These are phyloP conservation scores for Tulasnella sp. DNA, from an alignment of 768 basidiomycete species.

Conservation along the genomic window DNA sequence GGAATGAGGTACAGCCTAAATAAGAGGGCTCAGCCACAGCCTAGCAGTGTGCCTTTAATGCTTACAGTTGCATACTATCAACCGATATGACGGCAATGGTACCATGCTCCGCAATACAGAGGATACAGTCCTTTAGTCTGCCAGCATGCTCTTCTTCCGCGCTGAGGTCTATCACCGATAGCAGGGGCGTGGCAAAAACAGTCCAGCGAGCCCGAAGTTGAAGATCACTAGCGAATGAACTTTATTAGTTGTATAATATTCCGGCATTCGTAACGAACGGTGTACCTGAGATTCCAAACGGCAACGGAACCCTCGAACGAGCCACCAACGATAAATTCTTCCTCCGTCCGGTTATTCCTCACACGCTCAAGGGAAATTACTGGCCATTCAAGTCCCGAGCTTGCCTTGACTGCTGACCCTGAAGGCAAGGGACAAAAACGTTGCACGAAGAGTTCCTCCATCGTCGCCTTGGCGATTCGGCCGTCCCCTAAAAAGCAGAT, in stretches of 20 bases:
- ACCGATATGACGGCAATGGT: slow-evolving; percentile 79
- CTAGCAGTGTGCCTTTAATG: neutral
- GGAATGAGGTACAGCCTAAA: slow-evolving; percentile 79
- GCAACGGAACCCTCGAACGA: slow-evolving; percentile 77
- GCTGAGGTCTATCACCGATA: slow-evolving; percentile 59
- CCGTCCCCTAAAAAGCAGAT: slow-evolving; percentile 32
- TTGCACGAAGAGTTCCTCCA: slow-evolving; percentile 21
- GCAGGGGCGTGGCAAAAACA: slow-evolving; percentile 68
- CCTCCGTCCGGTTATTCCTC: slow-evolving; percentile 61
- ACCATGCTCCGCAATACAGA: slow-evolving; percentile 78
- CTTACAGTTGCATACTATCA: slow-evolving; percentile 79
- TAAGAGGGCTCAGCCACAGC: neutral
- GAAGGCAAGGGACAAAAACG: slow-evolving; percentile 13
- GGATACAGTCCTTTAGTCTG: slow-evolving; percentile 63
- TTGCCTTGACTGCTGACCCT: slow-evolving; percentile 30
- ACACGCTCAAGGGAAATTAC: slow-evolving; percentile 59
- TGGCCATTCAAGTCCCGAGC: slow-evolving; percentile 50
- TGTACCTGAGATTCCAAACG: slow-evolving; percentile 71
- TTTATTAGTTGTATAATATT: neutral
- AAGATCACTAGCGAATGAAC: slow-evolving; percentile 54
- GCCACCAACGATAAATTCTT: slow-evolving; percentile 71
- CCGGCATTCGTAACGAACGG: neutral
- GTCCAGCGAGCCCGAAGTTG: slow-evolving; percentile 72
- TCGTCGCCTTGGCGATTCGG: slow-evolving; percentile 17
- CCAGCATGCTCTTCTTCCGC: slow-evolving; percentile 52